Evolutionary conservation across 2,329 filamentous ascomycete species (phyloP), one percentile per base, ranked within the genome.

Genomic region (Neopestalotiopsis clavispora): DNA sequence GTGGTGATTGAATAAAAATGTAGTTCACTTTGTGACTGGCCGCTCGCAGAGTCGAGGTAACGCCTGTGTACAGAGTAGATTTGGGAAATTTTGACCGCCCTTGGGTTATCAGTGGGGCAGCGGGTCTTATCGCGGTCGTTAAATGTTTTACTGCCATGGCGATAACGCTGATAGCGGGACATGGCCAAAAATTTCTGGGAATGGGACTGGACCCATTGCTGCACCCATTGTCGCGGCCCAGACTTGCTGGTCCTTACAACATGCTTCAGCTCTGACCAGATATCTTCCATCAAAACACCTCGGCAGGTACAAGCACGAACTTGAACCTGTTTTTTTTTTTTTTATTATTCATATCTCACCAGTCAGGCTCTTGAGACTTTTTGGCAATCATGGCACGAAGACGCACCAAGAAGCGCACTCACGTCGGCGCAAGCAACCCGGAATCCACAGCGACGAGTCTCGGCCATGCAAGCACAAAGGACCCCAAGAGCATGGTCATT

Each of bases 401-500:
- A 83, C 87, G 94, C 77, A 90, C 90, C 65, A 98, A 97, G 85
- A 97, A 95, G 88, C 91, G 94, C 79, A 97, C 95, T 70, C 94
- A 97, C 81, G 81, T 91, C 67, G 90, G 91, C 70, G 89, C 91
- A 65, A 87, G 85, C 71, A 89, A 89, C 74, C 87, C 88, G 66
- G 88, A 88, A 75, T 80, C 84, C 71, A 83, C 86, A 75, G 75
- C 84, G 75, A 74, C 83, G 72, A 72, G 85, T 76, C 84, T 86
- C 58, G 86, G 89, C 68, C 89, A 90, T 80, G 87, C 89, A 69
- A 87, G 90, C 30, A 86, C 87, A 66, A 89, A 90, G 72, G 87
- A 90, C 65, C 96, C 96, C 42, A 98, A 98, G 86, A 97, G 92
- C 79, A 98, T 99, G 95, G 95, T 99, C 69, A 97, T 99, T 81